phyloP scores from a whole-genome alignment of 2,329 filamentous ascomycete species.

The Teratosphaeria zuluensis region DNA sequence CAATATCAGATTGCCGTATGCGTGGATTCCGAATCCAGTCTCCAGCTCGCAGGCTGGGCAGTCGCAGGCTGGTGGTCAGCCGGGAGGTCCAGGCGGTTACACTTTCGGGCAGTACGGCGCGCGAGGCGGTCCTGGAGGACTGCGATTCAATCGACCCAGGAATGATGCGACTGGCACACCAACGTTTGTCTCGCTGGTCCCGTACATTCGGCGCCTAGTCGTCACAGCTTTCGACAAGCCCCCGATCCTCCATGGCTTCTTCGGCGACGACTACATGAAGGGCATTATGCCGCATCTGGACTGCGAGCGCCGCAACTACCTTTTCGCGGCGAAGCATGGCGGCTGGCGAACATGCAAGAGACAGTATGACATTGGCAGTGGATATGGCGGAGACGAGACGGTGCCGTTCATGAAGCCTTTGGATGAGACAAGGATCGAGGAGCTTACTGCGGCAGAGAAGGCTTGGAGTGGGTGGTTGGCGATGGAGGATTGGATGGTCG shows the following conservation, averaged over 20 bases:
- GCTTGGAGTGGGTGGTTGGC: conserved; percentile 92
- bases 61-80: conserved; percentile 8
- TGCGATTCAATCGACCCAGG: conserved; percentile 20
- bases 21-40: conserved; percentile 50
- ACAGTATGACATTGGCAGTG: conserved; percentile 66
- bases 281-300: conserved; percentile 79
- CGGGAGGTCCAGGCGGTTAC: conserved; percentile 3
- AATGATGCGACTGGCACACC: conserved; percentile 16
- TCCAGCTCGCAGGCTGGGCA: conserved; percentile 19
- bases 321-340: conserved; percentile 89
- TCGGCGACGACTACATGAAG: conserved; percentile 80
- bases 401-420: conserved; percentile 81
- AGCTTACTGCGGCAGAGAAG: conserved; percentile 73
- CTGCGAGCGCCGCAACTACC: conserved; percentile 82
- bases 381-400: conserved; percentile 60
- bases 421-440: conserved; percentile 59
- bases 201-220: conserved; percentile 82
- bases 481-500: conserved; percentile 96
- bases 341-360: conserved; percentile 83
- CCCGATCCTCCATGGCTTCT: conserved; percentile 85
- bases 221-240: conserved; percentile 85
- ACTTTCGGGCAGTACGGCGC: conserved; percentile 20
- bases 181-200: conserved; percentile 59
- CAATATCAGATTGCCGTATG: conserved; percentile 85
- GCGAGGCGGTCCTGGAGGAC: conserved; percentile 25